A percentile compares a stretch with the other conserved stretches of the same genome.
These are phyloP conservation scores for Fusarium luffae DNA, from an alignment of 2,329 filamentous ascomycete genomes.

Conservation along the genomic window DNA sequence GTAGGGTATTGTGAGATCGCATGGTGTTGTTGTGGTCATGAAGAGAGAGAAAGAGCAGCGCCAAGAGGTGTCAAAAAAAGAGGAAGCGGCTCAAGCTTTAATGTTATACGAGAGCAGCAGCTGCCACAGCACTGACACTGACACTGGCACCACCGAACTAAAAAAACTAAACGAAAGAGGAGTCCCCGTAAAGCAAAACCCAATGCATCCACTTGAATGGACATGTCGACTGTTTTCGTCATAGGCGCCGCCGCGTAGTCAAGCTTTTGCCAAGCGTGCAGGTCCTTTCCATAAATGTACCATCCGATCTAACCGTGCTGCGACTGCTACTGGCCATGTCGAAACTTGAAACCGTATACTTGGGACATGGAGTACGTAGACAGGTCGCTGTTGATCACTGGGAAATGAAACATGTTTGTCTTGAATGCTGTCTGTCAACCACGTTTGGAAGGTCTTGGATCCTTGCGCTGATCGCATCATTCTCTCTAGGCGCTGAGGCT, in stretches of 20 bases:
- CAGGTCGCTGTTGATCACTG: not conserved
- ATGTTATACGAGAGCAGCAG: slow-evolving; percentile 9
- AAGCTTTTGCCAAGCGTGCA: slow-evolving; percentile 35
- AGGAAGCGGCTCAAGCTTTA: not conserved
- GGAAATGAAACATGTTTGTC: slow-evolving; percentile 18
- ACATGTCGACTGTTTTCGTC: slow-evolving; percentile 2
- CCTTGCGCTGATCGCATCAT: slow-evolving; percentile 7
- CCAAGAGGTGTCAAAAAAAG: not conserved
- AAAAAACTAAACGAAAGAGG: not conserved
- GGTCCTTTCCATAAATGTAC: slow-evolving; percentile 8
- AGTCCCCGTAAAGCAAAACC: not conserved
- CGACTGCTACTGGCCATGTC: not conserved
- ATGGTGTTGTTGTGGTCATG: slow-evolving; percentile 15
- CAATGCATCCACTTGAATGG: not conserved
- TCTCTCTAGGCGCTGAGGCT: not conserved
- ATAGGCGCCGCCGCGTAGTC: slow-evolving; percentile 15
- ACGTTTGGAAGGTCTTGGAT: not conserved
- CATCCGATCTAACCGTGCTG: slow-evolving; percentile 33
- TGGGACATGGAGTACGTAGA: not conserved
- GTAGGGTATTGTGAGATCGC: slow-evolving; percentile 16
- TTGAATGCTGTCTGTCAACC: not conserved
- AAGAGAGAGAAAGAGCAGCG: not conserved
- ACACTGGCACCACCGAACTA: not conserved
- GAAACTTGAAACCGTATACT: slow-evolving; percentile 13
- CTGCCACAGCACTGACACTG: not conserved